Conservation (phyloP, 1,139 yeast genomes). For the Hemisphaericaspora subhashii region DNA sequence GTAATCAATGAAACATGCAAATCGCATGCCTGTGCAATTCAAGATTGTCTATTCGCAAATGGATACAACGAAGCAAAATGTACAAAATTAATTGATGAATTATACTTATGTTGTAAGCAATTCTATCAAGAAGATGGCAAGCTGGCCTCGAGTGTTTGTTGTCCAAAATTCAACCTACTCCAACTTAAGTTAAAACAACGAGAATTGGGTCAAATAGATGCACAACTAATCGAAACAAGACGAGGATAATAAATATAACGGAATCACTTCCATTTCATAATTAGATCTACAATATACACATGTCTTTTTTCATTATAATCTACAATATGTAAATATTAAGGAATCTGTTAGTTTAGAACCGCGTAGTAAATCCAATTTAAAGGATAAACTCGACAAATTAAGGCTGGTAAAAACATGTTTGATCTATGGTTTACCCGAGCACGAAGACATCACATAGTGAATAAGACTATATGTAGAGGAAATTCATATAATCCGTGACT, state of each 20-base stretch:
- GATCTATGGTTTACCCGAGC: conserved; percentile 93
- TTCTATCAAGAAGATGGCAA: conserved; percentile 55
- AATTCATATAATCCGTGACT: conserved; percentile 71
- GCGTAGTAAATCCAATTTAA: conserved; percentile 54
- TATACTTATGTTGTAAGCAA: conserved; percentile 60
- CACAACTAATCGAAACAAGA: conserved; percentile 35
- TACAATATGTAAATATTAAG: neutral
- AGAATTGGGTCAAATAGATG: conserved; percentile 52
- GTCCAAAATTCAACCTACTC: conserved; percentile 60
- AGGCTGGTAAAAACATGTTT: conserved; percentile 57
- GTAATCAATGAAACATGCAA: conserved; percentile 51
- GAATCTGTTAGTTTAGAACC: conserved; percentile 65
- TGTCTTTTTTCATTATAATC: neutral
- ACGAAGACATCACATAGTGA: conserved; percentile 58
- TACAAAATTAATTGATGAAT: conserved; percentile 53
- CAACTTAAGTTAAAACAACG: conserved; percentile 61
- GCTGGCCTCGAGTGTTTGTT: conserved; percentile 60
- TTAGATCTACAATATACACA: neutral
- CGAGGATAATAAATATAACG: conserved; percentile 5
- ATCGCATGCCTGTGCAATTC: conserved; percentile 69
- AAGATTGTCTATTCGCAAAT: conserved; percentile 55
- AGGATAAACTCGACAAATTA: conserved; percentile 56
- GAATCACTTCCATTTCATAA: neutral
- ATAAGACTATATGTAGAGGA: conserved; percentile 51
- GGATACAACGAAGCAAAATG: conserved; percentile 66